A percentile compares a stretch with the other conserved stretches of the same genome.
These are phyloP conservation scores for Globisporangium viniferum DNA, from an alignment of 352 stramenopile genomes.

Conservation along the genomic window DNA sequence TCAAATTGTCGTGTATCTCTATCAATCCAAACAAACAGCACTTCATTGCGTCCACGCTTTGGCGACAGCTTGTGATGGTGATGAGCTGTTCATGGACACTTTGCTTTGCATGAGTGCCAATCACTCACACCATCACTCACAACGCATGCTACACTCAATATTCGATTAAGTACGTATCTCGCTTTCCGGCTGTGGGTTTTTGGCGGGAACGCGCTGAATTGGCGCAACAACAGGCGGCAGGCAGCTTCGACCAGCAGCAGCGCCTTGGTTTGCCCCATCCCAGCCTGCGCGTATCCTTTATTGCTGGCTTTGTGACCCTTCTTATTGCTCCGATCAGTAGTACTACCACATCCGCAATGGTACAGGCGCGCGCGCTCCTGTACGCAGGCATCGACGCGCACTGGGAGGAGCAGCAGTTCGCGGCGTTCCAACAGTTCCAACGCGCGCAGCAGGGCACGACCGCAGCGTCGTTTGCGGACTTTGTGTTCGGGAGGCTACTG, in stretches of 20 bases:
- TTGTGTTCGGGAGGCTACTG: slow-evolving; percentile 59
- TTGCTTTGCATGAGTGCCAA: not conserved
- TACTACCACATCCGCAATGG: not conserved
- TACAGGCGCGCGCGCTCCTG: slow-evolving; percentile 26
- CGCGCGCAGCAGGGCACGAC: slow-evolving; percentile 16
- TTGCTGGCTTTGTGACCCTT: not conserved
- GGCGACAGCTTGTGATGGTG: no score
- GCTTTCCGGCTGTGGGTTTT: not conserved
- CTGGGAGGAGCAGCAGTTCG: slow-evolving; percentile 53
- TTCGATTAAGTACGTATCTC: not conserved
- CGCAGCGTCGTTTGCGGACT: slow-evolving; percentile 28
- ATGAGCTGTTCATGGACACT: not conserved
- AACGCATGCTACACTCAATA: not conserved
- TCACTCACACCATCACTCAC: not conserved
- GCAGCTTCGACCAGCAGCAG: not conserved
- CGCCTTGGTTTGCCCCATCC: not conserved
- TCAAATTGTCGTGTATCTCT: not conserved
- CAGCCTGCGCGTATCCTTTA: not conserved
- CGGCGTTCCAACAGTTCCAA: slow-evolving; percentile 28
- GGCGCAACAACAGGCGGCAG: not conserved
- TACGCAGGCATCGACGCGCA: slow-evolving; percentile 55
- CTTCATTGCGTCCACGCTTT: not conserved
- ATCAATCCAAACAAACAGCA: not conserved
- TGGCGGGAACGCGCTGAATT: not conserved
- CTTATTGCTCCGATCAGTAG: not conserved